A percentile compares a stretch with the other conserved stretches of the same genome.
These are phyloP conservation scores for Suillus subaureus DNA, from an alignment of 768 basidiomycete species.

Conservation along the genomic window DNA sequence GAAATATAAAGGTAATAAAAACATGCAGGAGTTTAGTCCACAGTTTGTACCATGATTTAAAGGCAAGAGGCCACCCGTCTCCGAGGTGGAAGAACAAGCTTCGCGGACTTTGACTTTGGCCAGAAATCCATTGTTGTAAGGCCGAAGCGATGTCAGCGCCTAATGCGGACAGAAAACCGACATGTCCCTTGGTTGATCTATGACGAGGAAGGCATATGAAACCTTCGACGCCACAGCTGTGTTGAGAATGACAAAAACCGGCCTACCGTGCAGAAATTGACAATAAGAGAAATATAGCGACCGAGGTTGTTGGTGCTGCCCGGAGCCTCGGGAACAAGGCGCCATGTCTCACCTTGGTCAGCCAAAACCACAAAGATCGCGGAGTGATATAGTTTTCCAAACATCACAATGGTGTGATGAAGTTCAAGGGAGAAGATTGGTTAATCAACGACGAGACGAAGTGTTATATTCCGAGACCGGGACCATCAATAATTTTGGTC, in stretches of 20 bases:
- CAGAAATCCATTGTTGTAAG: slow-evolving; percentile 26
- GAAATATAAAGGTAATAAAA: slow-evolving; percentile 17
- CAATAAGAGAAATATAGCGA: slow-evolving; percentile 9
- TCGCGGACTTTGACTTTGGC: slow-evolving; percentile 12
- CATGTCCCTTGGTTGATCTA: background rate
- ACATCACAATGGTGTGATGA: background rate
- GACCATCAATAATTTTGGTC: slow-evolving; percentile 65
- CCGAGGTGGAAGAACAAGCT: slow-evolving; percentile 13
- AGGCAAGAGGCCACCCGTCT: slow-evolving; percentile 15
- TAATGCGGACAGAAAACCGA: slow-evolving; percentile 7
- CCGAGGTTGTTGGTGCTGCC: slow-evolving; percentile 10
- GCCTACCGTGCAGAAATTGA: slow-evolving; percentile 1
- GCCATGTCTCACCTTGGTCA: slow-evolving; percentile 37
- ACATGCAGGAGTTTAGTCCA: slow-evolving; percentile 9
- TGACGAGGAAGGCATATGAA: slow-evolving; percentile 7
- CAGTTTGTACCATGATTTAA: slow-evolving; percentile 20
- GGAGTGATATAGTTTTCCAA: slow-evolving; percentile 1
- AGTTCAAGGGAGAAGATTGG: background rate
- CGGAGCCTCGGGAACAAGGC: slow-evolving; percentile 19
- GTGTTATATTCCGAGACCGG: slow-evolving; percentile 59
- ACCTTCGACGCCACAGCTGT: background rate
- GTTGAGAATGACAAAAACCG: slow-evolving; percentile 25
- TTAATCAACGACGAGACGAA: background rate
- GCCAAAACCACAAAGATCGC: slow-evolving; percentile 19
- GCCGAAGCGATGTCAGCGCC: slow-evolving; percentile 5